These are phyloP conservation scores for Trametes gibbosa DNA, from an alignment of 768 basidiomycete genomes.

Conservation along the genomic window DNA sequence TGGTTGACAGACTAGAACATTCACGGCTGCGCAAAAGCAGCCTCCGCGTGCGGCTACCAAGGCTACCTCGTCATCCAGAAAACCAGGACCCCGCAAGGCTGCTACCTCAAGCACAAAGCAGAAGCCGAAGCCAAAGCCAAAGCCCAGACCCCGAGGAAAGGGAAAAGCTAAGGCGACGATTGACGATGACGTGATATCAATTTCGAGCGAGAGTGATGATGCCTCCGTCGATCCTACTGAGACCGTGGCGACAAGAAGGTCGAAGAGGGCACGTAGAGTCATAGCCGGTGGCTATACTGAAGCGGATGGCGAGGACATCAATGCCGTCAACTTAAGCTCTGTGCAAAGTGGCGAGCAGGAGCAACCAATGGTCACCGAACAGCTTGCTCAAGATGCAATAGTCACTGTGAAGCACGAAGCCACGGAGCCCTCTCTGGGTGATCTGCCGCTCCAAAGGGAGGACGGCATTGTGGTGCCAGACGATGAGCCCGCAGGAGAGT, in stretches of 20 bases:
- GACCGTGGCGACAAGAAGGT: conserved; percentile 25
- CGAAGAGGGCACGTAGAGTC: conserved; percentile 32
- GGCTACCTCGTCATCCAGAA: conserved; percentile 1
- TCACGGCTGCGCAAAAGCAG: conserved; percentile 33
- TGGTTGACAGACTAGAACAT: conserved; percentile 32
- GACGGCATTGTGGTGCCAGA: not conserved
- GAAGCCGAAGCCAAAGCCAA: conserved; percentile 40
- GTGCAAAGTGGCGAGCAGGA: too few relatives aligned
- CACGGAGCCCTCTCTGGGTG: conserved; percentile 17
- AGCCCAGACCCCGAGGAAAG: conserved; percentile 15
- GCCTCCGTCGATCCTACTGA: not conserved
- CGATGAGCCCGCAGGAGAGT: not conserved
- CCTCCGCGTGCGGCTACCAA: conserved; percentile 17
- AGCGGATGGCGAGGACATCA: conserved; percentile 23
- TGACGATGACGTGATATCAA: conserved; percentile 12
- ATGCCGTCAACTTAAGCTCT: not conserved
- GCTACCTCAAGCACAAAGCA: conserved; percentile 22
- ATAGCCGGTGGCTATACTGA: conserved; percentile 27
- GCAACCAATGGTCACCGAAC: not conserved
- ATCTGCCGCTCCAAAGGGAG: not conserved
- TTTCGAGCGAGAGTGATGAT: conserved; percentile 5
- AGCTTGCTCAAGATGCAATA: not conserved
- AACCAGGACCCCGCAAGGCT: conserved; percentile 18
- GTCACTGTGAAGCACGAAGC: conserved; percentile 20
- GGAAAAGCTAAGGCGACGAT: conserved; percentile 22